phyloP scores from a whole-genome alignment of 129 eudicot genomes.

The Lonicera japonica region DNA sequence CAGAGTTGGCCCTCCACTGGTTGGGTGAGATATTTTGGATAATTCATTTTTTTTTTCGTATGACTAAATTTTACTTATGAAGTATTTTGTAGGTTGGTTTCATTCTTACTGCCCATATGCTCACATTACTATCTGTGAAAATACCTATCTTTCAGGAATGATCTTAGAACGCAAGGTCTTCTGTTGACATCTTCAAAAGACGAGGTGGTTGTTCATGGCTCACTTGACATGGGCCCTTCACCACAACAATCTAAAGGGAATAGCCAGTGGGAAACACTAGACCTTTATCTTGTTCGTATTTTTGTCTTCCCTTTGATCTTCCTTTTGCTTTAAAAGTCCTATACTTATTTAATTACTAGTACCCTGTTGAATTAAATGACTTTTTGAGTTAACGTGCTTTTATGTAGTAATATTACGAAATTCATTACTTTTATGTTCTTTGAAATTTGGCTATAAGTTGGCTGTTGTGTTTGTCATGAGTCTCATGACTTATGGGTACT shows the following conservation, averaged over 20 bases:
- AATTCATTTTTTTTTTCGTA: neutral
- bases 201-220: constrained; percentile 33
- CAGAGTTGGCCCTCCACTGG: constrained; percentile 32
- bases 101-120: constrained; percentile 8
- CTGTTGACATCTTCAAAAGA: constrained; percentile 67
- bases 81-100: neutral
- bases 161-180: constrained; percentile 42
- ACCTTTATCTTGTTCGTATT: constrained; percentile 71
- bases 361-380: neutral
- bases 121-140: constrained; percentile 2
- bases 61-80: neutral
- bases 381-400: constrained; percentile 1
- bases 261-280: constrained; percentile 88
- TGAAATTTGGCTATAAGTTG: neutral
- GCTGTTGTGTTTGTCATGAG: too few relatives aligned
- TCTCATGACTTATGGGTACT: too few relatives aligned
- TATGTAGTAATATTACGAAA: constrained; percentile 7
- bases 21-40: constrained; percentile 28
- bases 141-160: constrained; percentile 38
- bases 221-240: constrained; percentile 39
- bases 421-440: neutral
- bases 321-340: neutral
- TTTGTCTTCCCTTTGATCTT: constrained; percentile 4
- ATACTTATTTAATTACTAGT: neutral
- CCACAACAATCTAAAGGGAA: constrained; percentile 47